Evolutionary conservation across 2,329 filamentous ascomycete species (phyloP).

Genomic region (Berkeleyomyces rouxiae): DNA sequence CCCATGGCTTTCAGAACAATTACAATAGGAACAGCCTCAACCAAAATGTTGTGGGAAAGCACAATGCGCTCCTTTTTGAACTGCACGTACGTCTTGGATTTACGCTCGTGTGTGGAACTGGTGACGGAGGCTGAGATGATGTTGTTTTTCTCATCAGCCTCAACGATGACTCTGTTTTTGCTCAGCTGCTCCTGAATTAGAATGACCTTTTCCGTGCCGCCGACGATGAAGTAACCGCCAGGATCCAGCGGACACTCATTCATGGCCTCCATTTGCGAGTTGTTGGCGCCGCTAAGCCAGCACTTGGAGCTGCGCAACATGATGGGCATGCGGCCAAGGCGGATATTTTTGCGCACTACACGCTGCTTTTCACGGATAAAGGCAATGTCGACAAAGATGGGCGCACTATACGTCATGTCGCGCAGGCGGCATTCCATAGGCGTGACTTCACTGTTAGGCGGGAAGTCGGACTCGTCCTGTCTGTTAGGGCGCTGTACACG

Average conservation of each 20-base stretch:
- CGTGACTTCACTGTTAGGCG: slow-evolving; percentile 58
- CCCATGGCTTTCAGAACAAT: slow-evolving; percentile 87
- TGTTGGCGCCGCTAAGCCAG: slow-evolving; percentile 65
- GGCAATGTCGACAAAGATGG: slow-evolving; percentile 81
- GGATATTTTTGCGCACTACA: slow-evolving; percentile 58
- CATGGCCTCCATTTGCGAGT: slow-evolving; percentile 75
- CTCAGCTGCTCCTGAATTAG: slow-evolving; percentile 95
- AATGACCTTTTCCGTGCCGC: slow-evolving; percentile 96
- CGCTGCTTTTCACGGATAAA: slow-evolving; percentile 69
- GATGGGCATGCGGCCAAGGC: slow-evolving; percentile 81
- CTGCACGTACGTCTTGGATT: slow-evolving; percentile 92
- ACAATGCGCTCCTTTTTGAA: slow-evolving; percentile 85
- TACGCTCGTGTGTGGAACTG: slow-evolving; percentile 91
- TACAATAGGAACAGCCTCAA: slow-evolving; percentile 87
- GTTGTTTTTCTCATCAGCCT: slow-evolving; percentile 79
- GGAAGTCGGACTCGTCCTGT: slow-evolving; percentile 54
- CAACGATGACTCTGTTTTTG: slow-evolving; percentile 97
- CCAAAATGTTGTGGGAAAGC: slow-evolving; percentile 81
- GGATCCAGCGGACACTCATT: slow-evolving; percentile 94
- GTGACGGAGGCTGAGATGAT: slow-evolving; percentile 92
- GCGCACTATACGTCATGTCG: slow-evolving; percentile 95
- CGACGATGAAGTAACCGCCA: slow-evolving; percentile 94
- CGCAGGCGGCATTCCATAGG: slow-evolving; percentile 93
- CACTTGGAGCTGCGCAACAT: slow-evolving; percentile 97
- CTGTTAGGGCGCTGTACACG: slow-evolving; percentile 70